Conservation (phyloP, 257 asterid species). For the Solanum peruvianum region DNA sequence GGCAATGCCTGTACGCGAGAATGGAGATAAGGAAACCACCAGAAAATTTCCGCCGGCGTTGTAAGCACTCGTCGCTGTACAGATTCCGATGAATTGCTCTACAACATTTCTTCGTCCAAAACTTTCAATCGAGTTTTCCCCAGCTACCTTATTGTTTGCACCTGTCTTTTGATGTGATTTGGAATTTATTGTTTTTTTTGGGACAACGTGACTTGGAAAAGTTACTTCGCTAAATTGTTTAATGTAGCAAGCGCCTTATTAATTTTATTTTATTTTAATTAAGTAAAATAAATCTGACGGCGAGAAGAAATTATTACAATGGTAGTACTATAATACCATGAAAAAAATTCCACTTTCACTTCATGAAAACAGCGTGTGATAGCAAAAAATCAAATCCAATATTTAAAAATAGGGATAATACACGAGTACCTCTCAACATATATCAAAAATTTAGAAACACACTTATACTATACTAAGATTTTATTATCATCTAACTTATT, state of each 20-base stretch:
- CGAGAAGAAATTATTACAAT: background rate
- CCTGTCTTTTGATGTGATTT: background rate
- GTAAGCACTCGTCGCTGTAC: background rate
- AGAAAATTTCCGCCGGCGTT: background rate
- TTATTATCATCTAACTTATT: too few relatives aligned
- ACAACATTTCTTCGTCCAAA: background rate
- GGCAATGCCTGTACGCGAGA: background rate
- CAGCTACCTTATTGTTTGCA: background rate
- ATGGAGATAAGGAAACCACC: background rate
- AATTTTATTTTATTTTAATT: background rate
- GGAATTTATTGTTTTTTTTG: background rate
- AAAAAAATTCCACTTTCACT: background rate
- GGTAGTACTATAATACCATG: background rate
- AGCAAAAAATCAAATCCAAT: too few relatives aligned
- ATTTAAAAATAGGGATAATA: too few relatives aligned
- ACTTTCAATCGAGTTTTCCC: background rate
- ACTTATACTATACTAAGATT: too few relatives aligned
- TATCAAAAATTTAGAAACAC: fast-evolving
- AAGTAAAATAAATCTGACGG: background rate
- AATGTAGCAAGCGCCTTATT: background rate
- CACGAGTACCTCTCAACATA: too few relatives aligned
- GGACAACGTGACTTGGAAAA: background rate
- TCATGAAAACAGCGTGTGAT: too few relatives aligned
- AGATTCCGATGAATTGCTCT: background rate
- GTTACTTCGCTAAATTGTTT: background rate